These are phyloP conservation scores for Elsinoe ampelina DNA, from an alignment of 2,329 filamentous ascomycete genomes.

Conservation along the genomic window DNA sequence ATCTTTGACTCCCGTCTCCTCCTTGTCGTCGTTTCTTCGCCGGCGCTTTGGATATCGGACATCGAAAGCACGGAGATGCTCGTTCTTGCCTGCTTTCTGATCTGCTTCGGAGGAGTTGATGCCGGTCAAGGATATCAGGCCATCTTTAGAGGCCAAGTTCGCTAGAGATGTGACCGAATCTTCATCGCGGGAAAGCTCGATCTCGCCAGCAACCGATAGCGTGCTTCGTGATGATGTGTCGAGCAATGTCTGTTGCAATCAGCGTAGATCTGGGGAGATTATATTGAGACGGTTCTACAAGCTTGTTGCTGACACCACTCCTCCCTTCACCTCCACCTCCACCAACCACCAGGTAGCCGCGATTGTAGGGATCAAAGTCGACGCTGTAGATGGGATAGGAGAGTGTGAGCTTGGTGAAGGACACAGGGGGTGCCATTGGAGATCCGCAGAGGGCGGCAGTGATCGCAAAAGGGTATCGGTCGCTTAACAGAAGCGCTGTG, in stretches of 20 bases:
- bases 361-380: constrained; percentile 77
- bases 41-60: constrained; percentile 47
- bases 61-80: constrained; percentile 71
- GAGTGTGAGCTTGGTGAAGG: constrained; percentile 55
- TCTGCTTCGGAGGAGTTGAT: constrained; percentile 73
- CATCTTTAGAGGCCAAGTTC: constrained; percentile 52
- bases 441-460: neutral
- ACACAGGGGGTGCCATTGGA: constrained; percentile 25
- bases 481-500: neutral
- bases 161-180: constrained; percentile 82
- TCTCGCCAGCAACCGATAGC: constrained; percentile 55
- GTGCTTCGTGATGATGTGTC: constrained; percentile 60
- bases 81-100: constrained; percentile 66
- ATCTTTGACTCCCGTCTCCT: constrained; percentile 22
- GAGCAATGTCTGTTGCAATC: constrained; percentile 51
- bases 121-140: constrained; percentile 55
- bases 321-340: constrained; percentile 78
- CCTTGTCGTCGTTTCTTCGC: constrained; percentile 31
- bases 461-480: too few relatives aligned
- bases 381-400: constrained; percentile 79
- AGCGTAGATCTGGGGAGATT: neutral
- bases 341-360: constrained; percentile 66
- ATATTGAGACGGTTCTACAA: constrained; percentile 44
- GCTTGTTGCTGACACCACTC: constrained; percentile 78
- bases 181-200: constrained; percentile 72